Evolutionary conservation across 2,329 filamentous ascomycete species (phyloP).

Genomic region (Fusarium nematophilum): DNA sequence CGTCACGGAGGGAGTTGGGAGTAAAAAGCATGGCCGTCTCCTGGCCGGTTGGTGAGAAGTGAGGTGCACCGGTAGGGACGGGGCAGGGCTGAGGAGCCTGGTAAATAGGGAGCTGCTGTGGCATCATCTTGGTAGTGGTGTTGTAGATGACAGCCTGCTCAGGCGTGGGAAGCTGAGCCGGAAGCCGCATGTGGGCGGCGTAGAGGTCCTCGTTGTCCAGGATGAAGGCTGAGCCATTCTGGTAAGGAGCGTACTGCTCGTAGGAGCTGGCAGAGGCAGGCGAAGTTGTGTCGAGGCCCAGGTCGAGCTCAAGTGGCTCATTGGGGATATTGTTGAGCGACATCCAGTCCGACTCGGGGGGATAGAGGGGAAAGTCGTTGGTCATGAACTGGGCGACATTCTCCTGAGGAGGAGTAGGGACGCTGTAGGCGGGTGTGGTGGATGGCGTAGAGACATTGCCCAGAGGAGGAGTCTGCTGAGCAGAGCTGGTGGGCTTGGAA

Average conservation of each 20-base stretch:
- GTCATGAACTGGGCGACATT: constrained; percentile 47
- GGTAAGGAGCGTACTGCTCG: constrained; percentile 70
- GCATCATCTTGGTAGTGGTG: constrained; percentile 53
- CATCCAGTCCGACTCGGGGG: constrained; percentile 59
- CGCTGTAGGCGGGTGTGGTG: constrained; percentile 60
- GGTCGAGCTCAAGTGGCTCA: constrained; percentile 54
- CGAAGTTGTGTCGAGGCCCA: constrained; percentile 52
- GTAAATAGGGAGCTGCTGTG: constrained; percentile 54
- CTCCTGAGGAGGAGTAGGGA: constrained; percentile 69
- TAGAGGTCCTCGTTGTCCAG: constrained; percentile 73
- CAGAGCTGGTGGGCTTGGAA: constrained; percentile 58
- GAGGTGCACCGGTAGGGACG: constrained; percentile 51
- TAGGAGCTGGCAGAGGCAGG: constrained; percentile 52
- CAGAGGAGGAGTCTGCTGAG: constrained; percentile 68
- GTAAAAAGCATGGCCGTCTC: constrained; percentile 76
- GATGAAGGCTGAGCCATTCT: constrained; percentile 70
- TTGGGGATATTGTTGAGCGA: constrained; percentile 47
- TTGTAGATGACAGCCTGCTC: constrained; percentile 53
- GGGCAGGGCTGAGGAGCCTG: constrained; percentile 42
- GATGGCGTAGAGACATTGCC: constrained; percentile 73
- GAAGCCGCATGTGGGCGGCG: constrained; percentile 66
- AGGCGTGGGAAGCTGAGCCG: constrained; percentile 57
- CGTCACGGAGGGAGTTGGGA: constrained; percentile 68
- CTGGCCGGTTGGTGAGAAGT: constrained; percentile 77
- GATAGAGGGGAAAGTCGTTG: constrained; percentile 63